Conservation (phyloP, 2,329 filamentous ascomycete genomes). For the Epichloe gansuensis region DNA sequence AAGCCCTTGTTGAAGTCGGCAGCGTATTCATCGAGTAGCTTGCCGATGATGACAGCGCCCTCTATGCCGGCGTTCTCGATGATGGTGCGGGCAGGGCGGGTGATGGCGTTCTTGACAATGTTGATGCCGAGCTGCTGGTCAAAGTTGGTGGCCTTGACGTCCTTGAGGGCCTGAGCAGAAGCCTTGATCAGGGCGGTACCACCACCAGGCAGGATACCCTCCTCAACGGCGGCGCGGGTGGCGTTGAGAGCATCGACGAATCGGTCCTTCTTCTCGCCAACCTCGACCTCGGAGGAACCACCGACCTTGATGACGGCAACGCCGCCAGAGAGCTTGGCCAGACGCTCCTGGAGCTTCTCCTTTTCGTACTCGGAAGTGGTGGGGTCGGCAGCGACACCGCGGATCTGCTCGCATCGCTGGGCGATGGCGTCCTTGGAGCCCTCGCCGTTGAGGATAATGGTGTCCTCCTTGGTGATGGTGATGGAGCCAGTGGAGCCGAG, state of each 20-base stretch:
- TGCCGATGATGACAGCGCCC: constrained; percentile 91
- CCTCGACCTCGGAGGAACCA: constrained; percentile 94
- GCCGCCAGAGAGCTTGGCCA: constrained; percentile 97
- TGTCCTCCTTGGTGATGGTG: constrained; percentile 99
- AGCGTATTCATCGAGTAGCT: constrained; percentile 89
- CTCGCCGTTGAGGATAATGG: constrained; percentile 94
- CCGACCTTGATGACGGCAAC: constrained; percentile 99
- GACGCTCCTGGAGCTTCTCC: constrained; percentile 99
- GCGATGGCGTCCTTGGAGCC: constrained; percentile 86
- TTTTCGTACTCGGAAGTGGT: constrained; percentile 98
- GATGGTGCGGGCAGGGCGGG: constrained; percentile 83
- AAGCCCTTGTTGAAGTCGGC: constrained; percentile 96
- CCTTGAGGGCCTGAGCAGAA: constrained; percentile 70
- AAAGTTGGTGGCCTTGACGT: constrained; percentile 86
- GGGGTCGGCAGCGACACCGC: constrained; percentile 87
- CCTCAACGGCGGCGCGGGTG: constrained; percentile 94
- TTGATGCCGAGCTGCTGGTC: constrained; percentile 97
- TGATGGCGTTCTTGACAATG: constrained; percentile 98
- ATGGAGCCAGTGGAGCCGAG: constrained; percentile 95
- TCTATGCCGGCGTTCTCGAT: constrained; percentile 96
- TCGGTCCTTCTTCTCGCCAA: constrained; percentile 99
- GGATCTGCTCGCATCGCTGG: constrained; percentile 98
- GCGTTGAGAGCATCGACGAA: constrained; percentile 98
- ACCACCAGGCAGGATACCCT: constrained; percentile 97
- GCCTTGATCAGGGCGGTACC: constrained; percentile 98